Evolutionary conservation across 176 grass and related monocot genomes (phyloP), one percentile per base, ranked within the genome.

Genomic region (Eleusine indica): DNA sequence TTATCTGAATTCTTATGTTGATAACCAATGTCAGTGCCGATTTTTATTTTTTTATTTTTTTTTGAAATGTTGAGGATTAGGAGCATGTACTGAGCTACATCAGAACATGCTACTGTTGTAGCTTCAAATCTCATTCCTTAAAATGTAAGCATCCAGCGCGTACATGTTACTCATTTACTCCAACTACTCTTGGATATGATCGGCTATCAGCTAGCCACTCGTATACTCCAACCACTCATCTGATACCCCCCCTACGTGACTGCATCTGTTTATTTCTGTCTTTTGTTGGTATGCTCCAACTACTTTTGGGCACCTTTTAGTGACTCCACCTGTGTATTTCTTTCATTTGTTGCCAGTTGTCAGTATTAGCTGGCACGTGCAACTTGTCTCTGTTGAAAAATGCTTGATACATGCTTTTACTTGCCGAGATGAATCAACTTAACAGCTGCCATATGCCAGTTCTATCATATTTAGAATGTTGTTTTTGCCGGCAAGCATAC

Each of bases 241-340:
- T 76, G 77, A 42, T 22, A 51, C 30, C 21, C 51, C 48, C 32
- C 32, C 52, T 82, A 40, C 10, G n/a, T 66, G 73, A 62, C 60
- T 61, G 32, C 3, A 48, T 82, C 74, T 68, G n/a, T 86, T 61
- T 29, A 35, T 86, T 83, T 87, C 67, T 69, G 42, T 70, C 84
- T 79, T 79, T 79, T 80, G 51, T 86, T 87, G 80, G 74, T 68
- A 73, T 83, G 30, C 52, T 83, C 62, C 75, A 83, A 90, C 80
- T 64, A 53, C 88, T 79, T 83, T 52, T 78, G 16, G 68, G 73
- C 18, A 30, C 79, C 51, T 17, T 79, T 62, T 13, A 56, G 15
- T 74, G 62, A 56, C 40, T 78, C 30, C 62, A 68, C 19, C 6
- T 60, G 19, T 61, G 16, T 66, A n/a, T 86, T 63, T 46, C 39